Evolutionary conservation across 2,329 filamentous ascomycete species (phyloP), one percentile per base, ranked within the genome.

Genomic region (Neurospora sp.): DNA sequence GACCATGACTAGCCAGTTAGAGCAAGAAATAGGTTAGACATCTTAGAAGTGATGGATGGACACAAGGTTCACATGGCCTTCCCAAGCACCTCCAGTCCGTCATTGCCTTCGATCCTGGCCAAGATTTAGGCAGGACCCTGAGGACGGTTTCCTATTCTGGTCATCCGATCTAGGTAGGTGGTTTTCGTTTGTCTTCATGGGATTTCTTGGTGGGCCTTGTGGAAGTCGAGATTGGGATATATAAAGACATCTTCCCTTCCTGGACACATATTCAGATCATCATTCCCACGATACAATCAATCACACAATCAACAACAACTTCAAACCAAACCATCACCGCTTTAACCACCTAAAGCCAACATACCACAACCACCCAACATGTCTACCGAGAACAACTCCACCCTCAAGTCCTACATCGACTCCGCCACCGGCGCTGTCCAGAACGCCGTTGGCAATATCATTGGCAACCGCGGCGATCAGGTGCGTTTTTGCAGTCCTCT

Each of bases 341-440:
- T 8, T 37, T 66, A 37, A 46, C 28, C 28, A 57, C 33, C 65
- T 23, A 46, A 66, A 66, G 33, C 33, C 67, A 69, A 62, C 23
- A 68, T 67, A 65, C 62, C 70, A 71, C 69, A 69, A 74, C 69
- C 72, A 69, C 71, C 69, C 75, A 80, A 65, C 66, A 83, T 82
- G 80, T 82, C 81, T 76, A 66, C 75, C 76, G 80, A 81, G 78
- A 78, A 81, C 71, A 80, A 80, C 75, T 96, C 92, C 73, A 96
- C 93, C 73, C 85, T 94, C 77, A 87, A 95, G 85, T 91, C 92
- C 70, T 90, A 89, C 82, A 78, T 92, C 75, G 90, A 94, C 85
- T 86, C 87, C 15, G 91, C 91, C 76, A 85, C 88, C 43, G 92
- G 92, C 74, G 84, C 89, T 69, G 87, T 89, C 68, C 92, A 97